A percentile compares a stretch with the other conserved stretches of the same genome.
These are phyloP conservation scores for Rhynchospora breviuscula DNA, from an alignment of 176 grass and related monocot species.

Conservation along the genomic window DNA sequence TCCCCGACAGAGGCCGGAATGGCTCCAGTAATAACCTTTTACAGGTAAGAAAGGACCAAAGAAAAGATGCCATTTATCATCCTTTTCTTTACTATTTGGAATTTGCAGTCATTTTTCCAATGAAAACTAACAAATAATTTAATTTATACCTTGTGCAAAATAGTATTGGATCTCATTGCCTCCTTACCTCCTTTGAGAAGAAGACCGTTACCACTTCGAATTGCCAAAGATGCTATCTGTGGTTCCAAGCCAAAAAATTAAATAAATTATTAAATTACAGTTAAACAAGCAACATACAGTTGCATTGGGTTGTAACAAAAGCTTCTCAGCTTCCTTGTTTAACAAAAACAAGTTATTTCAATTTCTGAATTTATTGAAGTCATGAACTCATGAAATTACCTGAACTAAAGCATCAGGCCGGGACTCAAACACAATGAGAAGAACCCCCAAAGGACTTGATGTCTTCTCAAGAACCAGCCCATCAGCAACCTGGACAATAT, in stretches of 20 bases:
- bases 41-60: not conserved
- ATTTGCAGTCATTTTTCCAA: not conserved
- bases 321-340: not conserved
- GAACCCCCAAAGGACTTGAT: slow-evolving; percentile 75
- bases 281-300: not conserved
- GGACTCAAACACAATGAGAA: slow-evolving; percentile 92
- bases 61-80: not conserved
- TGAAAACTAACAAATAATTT: not conserved
- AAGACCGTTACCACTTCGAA: slow-evolving; percentile 94
- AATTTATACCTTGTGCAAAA: slow-evolving; percentile 83
- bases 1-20: slow-evolving; percentile 68
- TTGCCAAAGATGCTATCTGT: slow-evolving; percentile 95
- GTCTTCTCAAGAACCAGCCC: slow-evolving; percentile 79
- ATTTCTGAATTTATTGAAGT: not conserved
- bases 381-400: slow-evolving; percentile 26
- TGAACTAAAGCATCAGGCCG: slow-evolving; percentile 96
- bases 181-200: slow-evolving; percentile 99
- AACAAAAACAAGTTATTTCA: not conserved
- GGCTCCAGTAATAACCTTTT: slow-evolving; percentile 75
- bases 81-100: not conserved
- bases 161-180: slow-evolving; percentile 83
- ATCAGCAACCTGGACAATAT: slow-evolving; percentile 66
- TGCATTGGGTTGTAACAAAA: not conserved
- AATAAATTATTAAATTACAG: not conserved
- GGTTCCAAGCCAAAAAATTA: slow-evolving; percentile 14